These are phyloP conservation scores for Paramecium tetraurelia DNA, from an alignment of 73 alveolate genomes.

Conservation along the genomic window DNA sequence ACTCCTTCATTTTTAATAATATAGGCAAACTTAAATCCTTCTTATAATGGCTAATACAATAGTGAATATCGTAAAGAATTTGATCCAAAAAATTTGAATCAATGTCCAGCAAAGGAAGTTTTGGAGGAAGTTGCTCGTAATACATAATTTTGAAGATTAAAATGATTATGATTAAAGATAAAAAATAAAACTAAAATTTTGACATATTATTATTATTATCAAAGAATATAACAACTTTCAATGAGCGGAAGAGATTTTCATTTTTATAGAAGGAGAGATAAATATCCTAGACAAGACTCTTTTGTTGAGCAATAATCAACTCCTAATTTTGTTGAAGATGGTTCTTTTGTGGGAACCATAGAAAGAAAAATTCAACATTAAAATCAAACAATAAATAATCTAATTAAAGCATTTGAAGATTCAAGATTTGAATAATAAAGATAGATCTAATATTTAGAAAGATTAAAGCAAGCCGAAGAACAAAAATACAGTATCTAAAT, in stretches of 20 bases:
- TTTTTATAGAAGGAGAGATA: background rate
- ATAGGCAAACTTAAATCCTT: background rate
- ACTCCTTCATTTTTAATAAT: background rate
- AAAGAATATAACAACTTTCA: background rate
- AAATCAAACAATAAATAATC: background rate
- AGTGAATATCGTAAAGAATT: conserved; percentile 20
- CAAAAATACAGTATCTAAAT: background rate
- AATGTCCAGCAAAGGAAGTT: conserved; percentile 29
- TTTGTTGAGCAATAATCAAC: background rate
- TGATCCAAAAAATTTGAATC: background rate
- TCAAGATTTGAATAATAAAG: background rate
- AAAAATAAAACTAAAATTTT: background rate
- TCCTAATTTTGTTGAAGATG: background rate
- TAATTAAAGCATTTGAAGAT: background rate
- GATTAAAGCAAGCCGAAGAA: background rate
- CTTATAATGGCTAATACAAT: conserved; percentile 5
- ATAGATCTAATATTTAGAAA: background rate
- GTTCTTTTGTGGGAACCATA: background rate
- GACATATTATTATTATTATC: background rate
- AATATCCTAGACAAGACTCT: background rate
- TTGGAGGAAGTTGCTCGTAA: conserved; percentile 2
- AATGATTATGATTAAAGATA: background rate
- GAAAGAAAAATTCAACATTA: background rate
- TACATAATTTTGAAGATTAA: background rate
- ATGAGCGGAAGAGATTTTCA: background rate